These are phyloP conservation scores for Hypoxylon sp. DNA, from an alignment of 2,329 filamentous ascomycete species.

Conservation along the genomic window DNA sequence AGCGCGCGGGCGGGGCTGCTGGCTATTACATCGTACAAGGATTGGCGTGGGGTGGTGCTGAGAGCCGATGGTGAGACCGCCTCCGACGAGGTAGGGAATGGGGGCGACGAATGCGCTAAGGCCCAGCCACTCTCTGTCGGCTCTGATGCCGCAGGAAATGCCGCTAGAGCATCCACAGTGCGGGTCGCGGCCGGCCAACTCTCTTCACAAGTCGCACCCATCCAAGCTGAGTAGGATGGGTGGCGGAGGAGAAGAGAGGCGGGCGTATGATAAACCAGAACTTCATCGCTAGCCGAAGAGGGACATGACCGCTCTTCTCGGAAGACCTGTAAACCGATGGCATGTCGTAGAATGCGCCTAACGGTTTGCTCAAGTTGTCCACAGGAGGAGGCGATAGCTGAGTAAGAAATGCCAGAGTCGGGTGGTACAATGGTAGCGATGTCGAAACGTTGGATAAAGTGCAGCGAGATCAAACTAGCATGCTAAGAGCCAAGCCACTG, in stretches of 20 bases:
- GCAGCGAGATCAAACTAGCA: conserved; percentile 11
- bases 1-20: conserved; percentile 14
- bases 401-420: conserved; percentile 6
- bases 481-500: neutral
- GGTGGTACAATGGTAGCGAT: conserved; percentile 7
- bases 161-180: conserved; percentile 6
- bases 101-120: conserved; percentile 12
- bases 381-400: conserved; percentile 1
- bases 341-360: conserved; percentile 6
- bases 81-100: neutral
- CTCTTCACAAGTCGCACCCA: conserved; percentile 18
- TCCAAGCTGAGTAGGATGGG: conserved; percentile 13
- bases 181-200: conserved; percentile 18
- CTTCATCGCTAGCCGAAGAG: neutral
- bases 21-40: conserved; percentile 11
- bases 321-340: conserved; percentile 4
- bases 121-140: conserved; percentile 17
- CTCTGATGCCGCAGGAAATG: conserved; percentile 6
- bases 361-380: conserved; percentile 14
- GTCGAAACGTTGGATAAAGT: conserved; percentile 18
- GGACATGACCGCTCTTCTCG: conserved; percentile 1
- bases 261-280: conserved; percentile 9
- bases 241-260: conserved; percentile 17
- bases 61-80: neutral
- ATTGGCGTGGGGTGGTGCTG: conserved; percentile 7